Percentiles rank a stretch among this genome's conserved stretches.
Conservation (phyloP, 2,329 filamentous ascomycete genomes). For the Claviceps sorghi region DNA sequence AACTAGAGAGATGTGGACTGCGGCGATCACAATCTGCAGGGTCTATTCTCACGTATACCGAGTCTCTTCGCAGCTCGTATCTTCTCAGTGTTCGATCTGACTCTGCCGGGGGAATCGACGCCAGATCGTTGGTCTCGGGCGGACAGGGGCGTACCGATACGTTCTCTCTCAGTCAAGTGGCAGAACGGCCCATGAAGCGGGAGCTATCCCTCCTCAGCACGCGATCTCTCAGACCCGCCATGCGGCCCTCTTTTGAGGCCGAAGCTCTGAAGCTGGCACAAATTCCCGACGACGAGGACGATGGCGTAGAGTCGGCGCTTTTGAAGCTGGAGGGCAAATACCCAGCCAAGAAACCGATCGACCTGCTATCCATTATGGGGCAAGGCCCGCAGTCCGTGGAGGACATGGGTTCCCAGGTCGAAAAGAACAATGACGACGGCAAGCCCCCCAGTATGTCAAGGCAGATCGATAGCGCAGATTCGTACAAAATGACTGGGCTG, state of each 20-base stretch:
- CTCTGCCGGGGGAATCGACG: constrained; percentile 13
- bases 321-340: constrained; percentile 85
- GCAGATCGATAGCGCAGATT: not conserved
- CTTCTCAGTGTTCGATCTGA: constrained; percentile 26
- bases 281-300: constrained; percentile 67
- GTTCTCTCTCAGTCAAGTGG: constrained; percentile 45
- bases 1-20: constrained; percentile 36
- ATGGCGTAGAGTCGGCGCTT: constrained; percentile 83
- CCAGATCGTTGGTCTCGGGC: constrained; percentile 9
- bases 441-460: not conserved
- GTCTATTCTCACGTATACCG: constrained; percentile 44
- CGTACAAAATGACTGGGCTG: not conserved
- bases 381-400: constrained; percentile 8
- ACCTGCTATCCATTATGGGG: constrained; percentile 19
- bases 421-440: not conserved
- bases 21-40: constrained; percentile 43
- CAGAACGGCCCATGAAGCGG: constrained; percentile 32
- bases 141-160: constrained; percentile 23
- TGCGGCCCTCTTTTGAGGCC: constrained; percentile 69
- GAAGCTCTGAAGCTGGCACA: constrained; percentile 77
- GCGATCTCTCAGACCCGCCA: constrained; percentile 45
- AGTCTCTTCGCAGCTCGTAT: constrained; percentile 45
- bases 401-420: not conserved
- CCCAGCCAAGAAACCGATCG: constrained; percentile 33
- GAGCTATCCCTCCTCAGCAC: constrained; percentile 44